These are phyloP conservation scores for Lathyrus tuberosus DNA, from an alignment of 306 rosid genomes.

Conservation along the genomic window DNA sequence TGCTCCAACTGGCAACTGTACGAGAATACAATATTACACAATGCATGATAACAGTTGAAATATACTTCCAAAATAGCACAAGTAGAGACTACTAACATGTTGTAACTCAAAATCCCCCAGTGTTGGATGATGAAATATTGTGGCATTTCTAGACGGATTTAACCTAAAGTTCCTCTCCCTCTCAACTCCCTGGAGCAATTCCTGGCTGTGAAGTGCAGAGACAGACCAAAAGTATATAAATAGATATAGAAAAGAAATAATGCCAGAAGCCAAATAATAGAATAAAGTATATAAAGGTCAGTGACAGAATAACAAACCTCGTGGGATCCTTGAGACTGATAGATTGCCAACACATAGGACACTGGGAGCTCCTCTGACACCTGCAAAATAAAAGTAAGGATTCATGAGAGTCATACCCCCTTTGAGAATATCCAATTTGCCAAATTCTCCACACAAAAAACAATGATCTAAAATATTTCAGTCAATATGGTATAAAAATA, in stretches of 20 bases:
- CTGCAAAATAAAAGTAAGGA: slow-evolving; percentile 47
- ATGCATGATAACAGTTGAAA: slow-evolving; percentile 35
- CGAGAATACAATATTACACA: slow-evolving; percentile 33
- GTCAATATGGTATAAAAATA: slow-evolving; percentile 5
- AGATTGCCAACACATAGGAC: slow-evolving; percentile 99
- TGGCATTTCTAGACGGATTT: slow-evolving; percentile 76
- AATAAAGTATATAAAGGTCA: slow-evolving; percentile 16
- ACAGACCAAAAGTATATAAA: slow-evolving; percentile 28
- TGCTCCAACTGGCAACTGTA: slow-evolving; percentile 91
- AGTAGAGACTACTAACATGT: slow-evolving; percentile 68
- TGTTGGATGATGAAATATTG: slow-evolving; percentile 96
- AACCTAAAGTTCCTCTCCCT: slow-evolving; percentile 79
- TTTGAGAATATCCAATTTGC: slow-evolving; percentile 28
- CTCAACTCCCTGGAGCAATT: slow-evolving; percentile 88
- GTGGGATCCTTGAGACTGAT: slow-evolving; percentile 95
- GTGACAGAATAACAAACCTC: slow-evolving; percentile 51
- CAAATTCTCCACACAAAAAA: slow-evolving; percentile 26
- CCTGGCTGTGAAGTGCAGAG: slow-evolving; percentile 76
- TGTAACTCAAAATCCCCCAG: slow-evolving; percentile 95
- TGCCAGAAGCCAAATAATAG: slow-evolving; percentile 4
- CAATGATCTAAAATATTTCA: slow-evolving; percentile 14
- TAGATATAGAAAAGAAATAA: slow-evolving; percentile 26
- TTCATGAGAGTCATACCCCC: neutral
- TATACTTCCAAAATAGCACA: slow-evolving; percentile 34
- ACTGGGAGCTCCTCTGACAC: slow-evolving; percentile 98